phyloP scores from a whole-genome alignment of 495 filamentous ascomycete genomes.

The Penicillium canescens region DNA sequence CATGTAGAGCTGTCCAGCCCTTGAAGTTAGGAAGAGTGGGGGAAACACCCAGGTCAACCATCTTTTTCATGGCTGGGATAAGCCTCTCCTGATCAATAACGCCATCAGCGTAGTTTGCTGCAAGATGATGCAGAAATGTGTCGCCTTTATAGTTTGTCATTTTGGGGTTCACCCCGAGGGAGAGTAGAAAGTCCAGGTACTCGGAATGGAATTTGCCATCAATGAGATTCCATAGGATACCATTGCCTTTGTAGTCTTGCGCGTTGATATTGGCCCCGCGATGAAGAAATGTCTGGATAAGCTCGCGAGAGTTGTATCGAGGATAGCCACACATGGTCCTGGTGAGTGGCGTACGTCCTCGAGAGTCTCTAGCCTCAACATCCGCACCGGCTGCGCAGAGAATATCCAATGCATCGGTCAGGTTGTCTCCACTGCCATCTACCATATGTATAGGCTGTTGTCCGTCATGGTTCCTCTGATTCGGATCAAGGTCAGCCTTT shows the following conservation, averaged over 20 bases:
- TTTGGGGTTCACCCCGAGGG: slow-evolving; percentile 10
- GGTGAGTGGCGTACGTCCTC: slow-evolving; percentile 18
- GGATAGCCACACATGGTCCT: slow-evolving; percentile 6
- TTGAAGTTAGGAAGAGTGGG: slow-evolving; percentile 14
- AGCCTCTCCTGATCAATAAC: background rate
- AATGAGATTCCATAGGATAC: slow-evolving; percentile 14
- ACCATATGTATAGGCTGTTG: slow-evolving; percentile 13
- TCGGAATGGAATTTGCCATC: background rate
- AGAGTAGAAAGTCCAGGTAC: slow-evolving; percentile 8
- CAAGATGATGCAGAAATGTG: slow-evolving; percentile 13
- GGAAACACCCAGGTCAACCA: slow-evolving; percentile 11
- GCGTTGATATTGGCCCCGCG: slow-evolving; percentile 21
- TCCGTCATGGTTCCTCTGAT: slow-evolving; percentile 17
- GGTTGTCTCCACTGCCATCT: background rate
- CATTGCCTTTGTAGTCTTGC: slow-evolving; percentile 23
- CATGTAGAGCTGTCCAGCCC: slow-evolving; percentile 26
- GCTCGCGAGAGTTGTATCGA: slow-evolving; percentile 4
- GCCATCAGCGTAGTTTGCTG: slow-evolving; percentile 3
- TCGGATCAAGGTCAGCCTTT: slow-evolving; percentile 11
- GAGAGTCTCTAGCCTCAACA: slow-evolving; percentile 19
- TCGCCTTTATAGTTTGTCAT: slow-evolving; percentile 19
- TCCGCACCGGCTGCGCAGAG: slow-evolving; percentile 19
- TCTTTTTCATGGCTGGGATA: background rate
- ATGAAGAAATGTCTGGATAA: slow-evolving; percentile 6
- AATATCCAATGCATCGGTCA: slow-evolving; percentile 13